Conservation (phyloP, 495 filamentous ascomycete species). For the Aspergillus hancockii region DNA sequence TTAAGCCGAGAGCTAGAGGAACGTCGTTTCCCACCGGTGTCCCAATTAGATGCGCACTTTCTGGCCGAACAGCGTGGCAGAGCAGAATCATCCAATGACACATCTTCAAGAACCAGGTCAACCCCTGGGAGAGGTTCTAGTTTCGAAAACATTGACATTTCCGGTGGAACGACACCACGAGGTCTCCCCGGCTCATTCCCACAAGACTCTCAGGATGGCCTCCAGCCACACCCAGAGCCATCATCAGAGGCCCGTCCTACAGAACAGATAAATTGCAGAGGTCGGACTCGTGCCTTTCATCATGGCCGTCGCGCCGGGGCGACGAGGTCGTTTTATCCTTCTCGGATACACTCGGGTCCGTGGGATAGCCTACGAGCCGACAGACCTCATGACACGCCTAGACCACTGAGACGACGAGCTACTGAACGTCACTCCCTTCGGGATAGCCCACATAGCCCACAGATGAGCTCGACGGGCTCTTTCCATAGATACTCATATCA, state of each 20-base stretch:
- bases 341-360: slow-evolving; percentile 20
- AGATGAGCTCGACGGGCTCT: neutral
- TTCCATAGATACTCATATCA: slow-evolving; percentile 13
- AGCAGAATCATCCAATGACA: neutral
- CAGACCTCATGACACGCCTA: slow-evolving; percentile 4
- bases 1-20: slow-evolving; percentile 29
- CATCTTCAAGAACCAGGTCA: neutral
- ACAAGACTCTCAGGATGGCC: slow-evolving; percentile 9
- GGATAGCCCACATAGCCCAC: slow-evolving; percentile 17
- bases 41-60: slow-evolving; percentile 44
- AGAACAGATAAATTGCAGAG: neutral
- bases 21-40: slow-evolving; percentile 45
- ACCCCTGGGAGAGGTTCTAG: neutral
- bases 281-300: neutral
- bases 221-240: neutral
- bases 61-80: slow-evolving; percentile 26
- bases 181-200: slow-evolving; percentile 21
- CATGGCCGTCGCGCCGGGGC: slow-evolving; percentile 31
- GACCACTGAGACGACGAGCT: slow-evolving; percentile 28
- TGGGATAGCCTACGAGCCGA: slow-evolving; percentile 22
- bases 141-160: neutral
- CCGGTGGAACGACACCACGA: neutral
- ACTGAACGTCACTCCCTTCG: slow-evolving; percentile 31
- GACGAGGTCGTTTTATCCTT: slow-evolving; percentile 17
- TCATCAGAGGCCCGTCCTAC: neutral